Base-by-base conservation (phyloP, 1,284 basidiomycete genomes). In the Sanghuangporus sanghuang region DNA sequence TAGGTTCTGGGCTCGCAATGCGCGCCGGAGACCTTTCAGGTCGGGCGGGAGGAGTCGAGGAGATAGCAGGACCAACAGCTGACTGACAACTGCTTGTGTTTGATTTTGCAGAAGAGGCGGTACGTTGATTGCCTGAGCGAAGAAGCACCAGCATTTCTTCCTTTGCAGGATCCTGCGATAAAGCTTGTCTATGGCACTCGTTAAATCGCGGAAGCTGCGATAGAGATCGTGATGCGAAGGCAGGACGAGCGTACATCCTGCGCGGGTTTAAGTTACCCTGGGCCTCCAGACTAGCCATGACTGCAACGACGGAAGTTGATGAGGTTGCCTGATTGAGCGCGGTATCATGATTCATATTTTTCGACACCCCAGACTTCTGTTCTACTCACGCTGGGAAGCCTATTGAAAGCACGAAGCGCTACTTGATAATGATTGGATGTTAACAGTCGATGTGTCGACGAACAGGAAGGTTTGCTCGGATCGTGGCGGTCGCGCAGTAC, bases 301-400 rank as follows among this genome's bases (percentile, higher is more conserved):
- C 35, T 8, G 42, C 57, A 32, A 59, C 57, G 44, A 60, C 49
- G 35, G 58, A 52, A 36, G 58, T 35, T 21, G 46, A 21, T 23
- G 48, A 49, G 18, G 58, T 52, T 60, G 58, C 58, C 46, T 60
- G 58, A 60, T 60, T 39, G n/a, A 52, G n/a, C 16, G 35, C 49
- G 16, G 16, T 39, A 60, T 60, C 58, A 60, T 60, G 58, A 60
- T 60, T 7, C 53, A 54, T 54, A 35, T 54, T 35, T 36, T n/a
- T 18, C 16, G 5, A 32, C 27, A 11, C 4, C 27, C n/a, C 53
- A 54, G 36, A 36, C 32, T 54, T 54, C 53, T 54, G 14, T 35
- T 54, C 6, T n/a, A 54, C 53, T 54, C 53, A 54, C 53, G 35
- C 53, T 54, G 53, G 27, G 53, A 54, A 54, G 53, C 21, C 36